Conservation (phyloP, 2,329 filamentous ascomycete species). For the Ascochyta koolunga region DNA sequence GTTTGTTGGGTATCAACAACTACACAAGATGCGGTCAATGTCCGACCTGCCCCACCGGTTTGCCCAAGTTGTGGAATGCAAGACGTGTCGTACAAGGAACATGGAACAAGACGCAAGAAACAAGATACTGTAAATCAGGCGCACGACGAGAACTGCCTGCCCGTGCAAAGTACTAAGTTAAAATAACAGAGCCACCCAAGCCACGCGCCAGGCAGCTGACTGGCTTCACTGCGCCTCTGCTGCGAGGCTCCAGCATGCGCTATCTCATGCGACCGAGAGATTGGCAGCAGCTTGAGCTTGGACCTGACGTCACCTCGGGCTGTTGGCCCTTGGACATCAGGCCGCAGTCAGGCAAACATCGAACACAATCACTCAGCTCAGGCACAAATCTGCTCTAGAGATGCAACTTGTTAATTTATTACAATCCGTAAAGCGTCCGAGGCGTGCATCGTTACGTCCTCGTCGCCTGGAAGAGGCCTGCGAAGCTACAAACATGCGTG, state of each 20-base stretch:
- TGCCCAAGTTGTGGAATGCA: conserved; percentile 15
- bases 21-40: conserved; percentile 27
- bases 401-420: conserved; percentile 34
- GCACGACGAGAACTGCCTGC: background rate
- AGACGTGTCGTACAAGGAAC: conserved; percentile 8
- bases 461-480: conserved; percentile 13
- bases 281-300: conserved; percentile 17
- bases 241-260: conserved; percentile 26
- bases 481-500: conserved; percentile 36
- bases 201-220: conserved; percentile 31
- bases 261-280: conserved; percentile 20
- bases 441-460: conserved; percentile 25
- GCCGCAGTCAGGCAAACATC: conserved; percentile 22
- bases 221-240: conserved; percentile 34
- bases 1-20: conserved; percentile 24
- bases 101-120: background rate
- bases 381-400: conserved; percentile 3
- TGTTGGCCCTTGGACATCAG: conserved; percentile 18
- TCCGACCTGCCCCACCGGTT: conserved; percentile 23
- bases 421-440: conserved; percentile 29
- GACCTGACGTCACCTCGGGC: conserved; percentile 28
- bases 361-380: background rate
- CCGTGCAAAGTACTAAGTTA: conserved; percentile 22
- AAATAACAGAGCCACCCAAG: conserved; percentile 9
- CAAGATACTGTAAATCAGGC: background rate